These are phyloP conservation scores for Ophiostoma pallidulum DNA, from an alignment of 2,329 filamentous ascomycete genomes.

Conservation along the genomic window DNA sequence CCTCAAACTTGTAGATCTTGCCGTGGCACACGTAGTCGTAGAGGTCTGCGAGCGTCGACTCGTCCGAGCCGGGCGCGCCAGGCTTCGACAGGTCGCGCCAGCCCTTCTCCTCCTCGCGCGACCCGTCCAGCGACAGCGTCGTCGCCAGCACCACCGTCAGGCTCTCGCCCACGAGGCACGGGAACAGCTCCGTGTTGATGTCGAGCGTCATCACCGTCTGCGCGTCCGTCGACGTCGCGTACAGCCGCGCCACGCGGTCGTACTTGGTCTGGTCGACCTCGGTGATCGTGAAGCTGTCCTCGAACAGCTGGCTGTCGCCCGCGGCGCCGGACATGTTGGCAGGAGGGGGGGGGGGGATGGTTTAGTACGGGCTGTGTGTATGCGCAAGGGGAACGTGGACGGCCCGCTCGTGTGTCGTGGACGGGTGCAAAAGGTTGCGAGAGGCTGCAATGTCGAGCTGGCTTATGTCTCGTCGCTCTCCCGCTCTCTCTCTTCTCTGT, in stretches of 20 bases:
- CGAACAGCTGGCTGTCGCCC: conserved; percentile 85
- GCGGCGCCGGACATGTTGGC: conserved; percentile 43
- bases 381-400: not conserved
- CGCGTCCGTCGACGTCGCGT: conserved; percentile 64
- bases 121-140: conserved; percentile 78
- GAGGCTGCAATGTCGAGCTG: no score
- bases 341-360: not conserved
- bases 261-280: conserved; percentile 78
- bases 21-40: conserved; percentile 85
- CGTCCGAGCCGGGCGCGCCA: conserved; percentile 28
- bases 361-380: not conserved
- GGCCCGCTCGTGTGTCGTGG: no score
- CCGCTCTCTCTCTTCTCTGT: no score
- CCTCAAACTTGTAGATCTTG: conserved; percentile 83
- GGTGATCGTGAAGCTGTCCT: conserved; percentile 81
- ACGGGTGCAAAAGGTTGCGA: not conserved
- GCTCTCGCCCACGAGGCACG: conserved; percentile 61
- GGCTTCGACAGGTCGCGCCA: conserved; percentile 67
- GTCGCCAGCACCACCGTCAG: conserved; percentile 76
- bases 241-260: conserved; percentile 84
- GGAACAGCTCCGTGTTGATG: conserved; percentile 89
- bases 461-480: no score
- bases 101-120: conserved; percentile 60
- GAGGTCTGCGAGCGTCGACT: conserved; percentile 61
- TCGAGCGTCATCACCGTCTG: conserved; percentile 75